phyloP scores from a whole-genome alignment of 2,329 filamentous ascomycete species.

The Acarospora socialis region DNA sequence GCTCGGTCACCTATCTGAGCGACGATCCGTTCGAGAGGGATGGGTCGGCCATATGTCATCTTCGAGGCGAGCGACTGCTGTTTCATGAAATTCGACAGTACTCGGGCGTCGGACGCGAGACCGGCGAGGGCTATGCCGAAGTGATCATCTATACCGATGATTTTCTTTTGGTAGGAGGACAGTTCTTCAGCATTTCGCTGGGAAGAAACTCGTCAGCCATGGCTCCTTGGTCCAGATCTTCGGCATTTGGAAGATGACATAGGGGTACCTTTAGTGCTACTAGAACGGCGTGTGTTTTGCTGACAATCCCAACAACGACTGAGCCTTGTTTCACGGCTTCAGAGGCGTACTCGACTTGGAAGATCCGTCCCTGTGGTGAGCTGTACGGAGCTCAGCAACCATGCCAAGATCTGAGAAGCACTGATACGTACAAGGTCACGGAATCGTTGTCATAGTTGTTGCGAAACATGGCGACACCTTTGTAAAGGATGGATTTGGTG shows the following conservation, averaged over 20 bases:
- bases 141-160: conserved; percentile 92
- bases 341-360: conserved; percentile 97
- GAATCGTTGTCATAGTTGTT: conserved; percentile 99
- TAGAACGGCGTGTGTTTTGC: conserved; percentile 94
- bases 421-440: conserved; percentile 75
- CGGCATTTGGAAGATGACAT: too few relatives aligned
- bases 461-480: conserved; percentile 83
- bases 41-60: conserved; percentile 87
- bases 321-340: conserved; percentile 99
- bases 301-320: conserved; percentile 89
- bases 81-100: conserved; percentile 99
- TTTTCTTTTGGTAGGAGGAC: conserved; percentile 99
- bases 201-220: too few relatives aligned
- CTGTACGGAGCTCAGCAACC: conserved; percentile 32
- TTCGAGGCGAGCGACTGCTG: conserved; percentile 93
- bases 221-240: too few relatives aligned
- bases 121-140: conserved; percentile 91
- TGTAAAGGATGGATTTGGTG: conserved; percentile 7
- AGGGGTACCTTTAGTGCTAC: conserved; percentile 77
- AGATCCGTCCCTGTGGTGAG: conserved; percentile 97
- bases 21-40: conserved; percentile 79
- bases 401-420: conserved; percentile 6
- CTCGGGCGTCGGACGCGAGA: conserved; percentile 91
- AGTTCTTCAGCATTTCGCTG: conserved; percentile 98
- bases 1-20: conserved; percentile 89